Percentiles rank a stretch among this genome's conserved stretches.
These are phyloP conservation scores for Cyberlindnera petersonii DNA, from an alignment of 805 yeast genomes.

Conservation along the genomic window DNA sequence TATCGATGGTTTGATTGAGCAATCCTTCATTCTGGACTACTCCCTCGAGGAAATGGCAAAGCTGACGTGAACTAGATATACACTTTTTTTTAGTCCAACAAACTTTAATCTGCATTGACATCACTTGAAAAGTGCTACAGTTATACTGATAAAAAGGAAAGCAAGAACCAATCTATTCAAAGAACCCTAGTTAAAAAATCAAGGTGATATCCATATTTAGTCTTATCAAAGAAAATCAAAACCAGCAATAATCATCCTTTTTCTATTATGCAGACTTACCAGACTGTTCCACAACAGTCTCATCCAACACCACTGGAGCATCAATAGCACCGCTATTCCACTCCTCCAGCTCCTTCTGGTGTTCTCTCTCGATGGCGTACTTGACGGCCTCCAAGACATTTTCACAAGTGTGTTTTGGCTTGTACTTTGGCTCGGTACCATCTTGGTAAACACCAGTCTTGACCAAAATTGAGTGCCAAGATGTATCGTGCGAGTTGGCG, in stretches of 20 bases:
- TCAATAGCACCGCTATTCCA: constrained; percentile 61
- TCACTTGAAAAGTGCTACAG: too few species aligned
- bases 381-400: constrained; percentile 79
- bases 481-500: constrained; percentile 79
- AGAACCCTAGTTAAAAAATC: neutral
- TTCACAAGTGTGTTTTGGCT: constrained; percentile 69
- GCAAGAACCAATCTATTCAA: neutral
- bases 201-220: neutral
- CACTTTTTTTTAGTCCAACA: neutral
- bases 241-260: too few species aligned
- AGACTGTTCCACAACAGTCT: constrained; percentile 28
- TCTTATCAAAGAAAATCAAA: too few species aligned
- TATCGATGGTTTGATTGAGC: constrained; percentile 75
- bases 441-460: constrained; percentile 85
- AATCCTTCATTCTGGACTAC: constrained; percentile 81
- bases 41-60: constrained; percentile 74
- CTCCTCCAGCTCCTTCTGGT: constrained; percentile 62
- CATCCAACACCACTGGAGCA: constrained; percentile 47
- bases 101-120: too few species aligned
- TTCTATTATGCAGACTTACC: too few species aligned
- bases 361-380: constrained; percentile 81
- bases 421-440: constrained; percentile 73
- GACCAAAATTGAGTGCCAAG: constrained; percentile 82
- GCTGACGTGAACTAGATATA: neutral
- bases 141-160: too few species aligned